Percentiles rank a stretch among this genome's conserved stretches.
Evolutionary conservation across 495 filamentous ascomycete genomes (phyloP).

Genomic region (Penicillium bovifimosum): DNA sequence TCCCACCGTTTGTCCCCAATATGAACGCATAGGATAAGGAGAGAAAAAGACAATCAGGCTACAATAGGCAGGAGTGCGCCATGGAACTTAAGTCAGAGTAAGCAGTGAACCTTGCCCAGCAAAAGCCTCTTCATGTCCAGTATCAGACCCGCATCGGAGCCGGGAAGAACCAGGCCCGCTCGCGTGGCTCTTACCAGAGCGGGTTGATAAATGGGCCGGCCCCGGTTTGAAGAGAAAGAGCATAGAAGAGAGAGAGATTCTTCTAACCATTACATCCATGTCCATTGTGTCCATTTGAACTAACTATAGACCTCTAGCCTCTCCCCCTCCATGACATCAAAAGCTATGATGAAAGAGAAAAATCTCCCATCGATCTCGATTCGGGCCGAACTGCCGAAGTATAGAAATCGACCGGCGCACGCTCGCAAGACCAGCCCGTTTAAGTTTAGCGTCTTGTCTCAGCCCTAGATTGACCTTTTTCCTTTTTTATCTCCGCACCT

Average conservation of each 20-base stretch:
- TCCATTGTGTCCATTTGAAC: too few relatives aligned
- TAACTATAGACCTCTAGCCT: background rate
- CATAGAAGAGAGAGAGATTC: too few relatives aligned
- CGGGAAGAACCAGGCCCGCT: constrained; percentile 3
- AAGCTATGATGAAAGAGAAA: background rate
- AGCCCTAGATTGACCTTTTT: background rate
- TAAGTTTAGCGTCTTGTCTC: constrained; percentile 18
- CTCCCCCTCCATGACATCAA: constrained; percentile 9
- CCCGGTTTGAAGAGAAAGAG: background rate
- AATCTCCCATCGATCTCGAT: constrained; percentile 15
- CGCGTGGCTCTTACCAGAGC: background rate
- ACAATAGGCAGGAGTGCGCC: background rate
- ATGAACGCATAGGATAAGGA: background rate
- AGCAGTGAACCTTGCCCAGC: constrained; percentile 7
- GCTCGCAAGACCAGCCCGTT: constrained; percentile 29
- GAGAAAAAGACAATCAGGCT: background rate
- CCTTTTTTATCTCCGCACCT: too few relatives aligned
- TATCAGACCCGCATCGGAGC: constrained; percentile 4
- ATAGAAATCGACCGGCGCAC: background rate
- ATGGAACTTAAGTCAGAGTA: background rate
- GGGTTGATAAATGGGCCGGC: constrained; percentile 1
- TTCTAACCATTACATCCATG: too few relatives aligned
- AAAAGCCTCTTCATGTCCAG: background rate
- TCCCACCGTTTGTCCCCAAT: background rate
- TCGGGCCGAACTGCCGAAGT: constrained; percentile 16